A percentile compares a stretch with the other conserved stretches of the same genome.
Conservation (phyloP, 495 filamentous ascomycete species). For the Aspergillus olivimuriae region DNA sequence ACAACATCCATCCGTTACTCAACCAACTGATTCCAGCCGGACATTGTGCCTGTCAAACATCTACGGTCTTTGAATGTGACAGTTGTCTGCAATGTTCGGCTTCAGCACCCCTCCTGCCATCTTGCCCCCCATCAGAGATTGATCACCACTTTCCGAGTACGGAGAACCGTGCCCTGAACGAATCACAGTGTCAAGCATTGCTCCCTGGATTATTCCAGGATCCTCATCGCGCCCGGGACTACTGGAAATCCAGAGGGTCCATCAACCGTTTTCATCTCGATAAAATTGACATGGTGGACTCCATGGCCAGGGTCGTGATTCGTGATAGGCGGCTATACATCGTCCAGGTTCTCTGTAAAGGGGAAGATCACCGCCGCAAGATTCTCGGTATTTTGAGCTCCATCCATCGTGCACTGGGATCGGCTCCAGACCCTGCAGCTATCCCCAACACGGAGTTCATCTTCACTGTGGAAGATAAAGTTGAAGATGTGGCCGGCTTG, state of each 20-base stretch:
- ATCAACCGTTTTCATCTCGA: slow-evolving; percentile 9
- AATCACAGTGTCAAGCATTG: slow-evolving; percentile 19
- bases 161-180: slow-evolving; percentile 14
- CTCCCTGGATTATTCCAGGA: slow-evolving; percentile 31
- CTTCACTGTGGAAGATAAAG: slow-evolving; percentile 34
- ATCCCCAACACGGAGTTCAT: slow-evolving; percentile 54
- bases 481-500: slow-evolving; percentile 14
- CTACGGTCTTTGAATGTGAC: slow-evolving; percentile 9
- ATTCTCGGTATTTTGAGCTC: slow-evolving; percentile 19
- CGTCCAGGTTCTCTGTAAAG: slow-evolving; percentile 12
- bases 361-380: slow-evolving; percentile 21
- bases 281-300: background rate
- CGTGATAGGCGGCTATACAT: slow-evolving; percentile 16
- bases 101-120: slow-evolving; percentile 1
- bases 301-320: slow-evolving; percentile 7
- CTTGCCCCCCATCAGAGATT: background rate
- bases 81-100: slow-evolving; percentile 3
- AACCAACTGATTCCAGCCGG: slow-evolving; percentile 12
- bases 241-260: slow-evolving; percentile 3
- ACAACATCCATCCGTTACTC: slow-evolving; percentile 7
- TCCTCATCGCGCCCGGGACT: slow-evolving; percentile 14
- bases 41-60: slow-evolving; percentile 13
- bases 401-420: slow-evolving; percentile 16
- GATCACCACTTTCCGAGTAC: background rate
- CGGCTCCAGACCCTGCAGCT: slow-evolving; percentile 24